Base-by-base conservation (phyloP, 805 yeast genomes). In the Schizosaccharomyces cryophilus region DNA sequence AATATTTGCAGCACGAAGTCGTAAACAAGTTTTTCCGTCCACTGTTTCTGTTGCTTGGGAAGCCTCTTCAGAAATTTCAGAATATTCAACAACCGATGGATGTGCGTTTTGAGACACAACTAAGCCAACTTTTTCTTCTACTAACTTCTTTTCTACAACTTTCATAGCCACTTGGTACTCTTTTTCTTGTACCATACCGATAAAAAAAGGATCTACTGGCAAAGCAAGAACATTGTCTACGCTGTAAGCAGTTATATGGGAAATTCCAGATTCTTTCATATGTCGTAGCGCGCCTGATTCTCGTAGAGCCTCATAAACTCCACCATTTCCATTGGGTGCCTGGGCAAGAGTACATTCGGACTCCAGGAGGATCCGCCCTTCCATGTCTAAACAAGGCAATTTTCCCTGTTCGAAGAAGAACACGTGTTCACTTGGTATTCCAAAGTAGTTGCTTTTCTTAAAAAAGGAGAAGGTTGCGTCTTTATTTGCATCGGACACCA, bases 261-360 rank as follows among this genome's bases (percentile, higher is more conserved):
- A 80, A 64, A 90, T 80, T 5, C 87, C 88, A 62, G 81, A 81
- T 6, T 66, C 63, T 35, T 73, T 68, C 69, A 93, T 79, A 69
- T 90, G 95, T 5, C 78, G 78, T 40, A 93, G 67, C 21, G 89
- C 74, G 1, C 80, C 78, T 65, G 83, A 79, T 54, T 78, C 78
- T 66, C 74, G 72, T 48, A 93, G 76, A 0, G 96, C 97, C 68
- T 81, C 83, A 74, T 93, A 93, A 60, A 93, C 75, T 1, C 99
- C 99, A 62, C 99, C 99, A 70, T 93, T 93, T 0, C 99, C 99
- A 71, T 93, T 97, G 1, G 99, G 99, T 5, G 96, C 85, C 67
- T 85, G 84, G 31, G 88, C 83, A 47, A 87, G 76, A 30, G 76
- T 72, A 54, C 73, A 68, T 54, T 77, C 74, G 6, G 80, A 70